Evolutionary conservation across 2,329 filamentous ascomycete species (phyloP).

Genomic region (Zymoseptoria brevis): DNA sequence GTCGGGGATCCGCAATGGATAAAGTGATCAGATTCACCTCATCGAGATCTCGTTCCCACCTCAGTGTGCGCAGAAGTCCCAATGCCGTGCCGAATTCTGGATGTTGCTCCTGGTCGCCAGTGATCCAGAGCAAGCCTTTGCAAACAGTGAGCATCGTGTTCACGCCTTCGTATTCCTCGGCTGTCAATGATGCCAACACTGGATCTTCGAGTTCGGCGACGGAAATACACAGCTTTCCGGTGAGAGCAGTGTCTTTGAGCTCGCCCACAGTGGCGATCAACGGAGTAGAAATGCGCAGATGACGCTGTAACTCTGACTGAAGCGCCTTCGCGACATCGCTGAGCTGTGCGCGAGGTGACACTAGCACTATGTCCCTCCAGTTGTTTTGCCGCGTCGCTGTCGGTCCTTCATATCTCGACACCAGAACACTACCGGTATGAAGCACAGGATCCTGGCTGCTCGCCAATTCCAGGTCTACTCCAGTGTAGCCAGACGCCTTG

Average conservation of each 20-base stretch:
- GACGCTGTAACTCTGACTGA: too few relatives aligned
- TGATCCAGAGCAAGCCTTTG: slow-evolving; percentile 9
- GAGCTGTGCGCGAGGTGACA: background rate
- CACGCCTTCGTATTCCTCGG: slow-evolving; percentile 5
- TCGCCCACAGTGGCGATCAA: too few relatives aligned
- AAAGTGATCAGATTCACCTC: background rate
- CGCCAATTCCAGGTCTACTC: background rate
- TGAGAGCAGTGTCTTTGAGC: too few relatives aligned
- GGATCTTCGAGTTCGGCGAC: too few relatives aligned
- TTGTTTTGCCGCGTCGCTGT: too few relatives aligned
- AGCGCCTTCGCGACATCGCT: background rate
- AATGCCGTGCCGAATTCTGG: slow-evolving; percentile 2
- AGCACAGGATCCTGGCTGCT: too few relatives aligned
- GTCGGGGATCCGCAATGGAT: background rate
- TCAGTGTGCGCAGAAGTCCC: slow-evolving; percentile 10
- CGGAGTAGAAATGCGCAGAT: background rate
- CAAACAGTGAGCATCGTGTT: slow-evolving; percentile 5
- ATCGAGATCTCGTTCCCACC: slow-evolving; percentile 5
- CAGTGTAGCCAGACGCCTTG: slow-evolving; percentile 1
- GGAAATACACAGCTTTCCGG: too few relatives aligned
- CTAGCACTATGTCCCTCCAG: background rate
- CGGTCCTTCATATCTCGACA: too few relatives aligned
- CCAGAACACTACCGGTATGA: too few relatives aligned
- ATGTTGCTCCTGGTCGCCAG: slow-evolving; percentile 1
- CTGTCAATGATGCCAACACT: background rate